Evolutionary conservation across 208 protist genomes (phyloP).

Genomic region (Trypanosoma theileri): DNA sequence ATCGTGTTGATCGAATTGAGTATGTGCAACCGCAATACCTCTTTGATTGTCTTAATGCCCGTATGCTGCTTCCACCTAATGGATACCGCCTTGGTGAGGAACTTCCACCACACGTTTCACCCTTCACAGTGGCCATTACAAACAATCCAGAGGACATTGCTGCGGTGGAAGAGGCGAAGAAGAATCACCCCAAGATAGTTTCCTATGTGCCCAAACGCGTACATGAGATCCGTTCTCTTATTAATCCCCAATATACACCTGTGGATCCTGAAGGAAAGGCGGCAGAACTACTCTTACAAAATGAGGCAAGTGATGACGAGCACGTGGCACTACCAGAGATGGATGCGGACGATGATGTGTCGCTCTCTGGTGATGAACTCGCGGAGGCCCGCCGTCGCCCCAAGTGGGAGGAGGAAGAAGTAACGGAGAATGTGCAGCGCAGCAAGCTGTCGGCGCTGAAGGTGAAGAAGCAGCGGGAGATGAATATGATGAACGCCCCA

Average conservation of each 20-base stretch:
- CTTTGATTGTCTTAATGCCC: conserved; percentile 96
- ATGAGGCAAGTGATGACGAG: conserved; percentile 67
- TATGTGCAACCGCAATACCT: conserved; percentile 97
- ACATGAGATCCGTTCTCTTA: conserved; percentile 80
- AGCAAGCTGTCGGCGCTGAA: conserved; percentile 82
- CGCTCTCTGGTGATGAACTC: conserved; percentile 82
- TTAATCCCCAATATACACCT: conserved; percentile 73
- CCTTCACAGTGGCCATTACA: conserved; percentile 89
- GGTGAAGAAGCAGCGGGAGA: conserved; percentile 85
- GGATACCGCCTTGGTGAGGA: conserved; percentile 89
- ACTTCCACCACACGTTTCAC: conserved; percentile 91
- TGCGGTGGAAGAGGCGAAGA: conserved; percentile 77
- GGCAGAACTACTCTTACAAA: conserved; percentile 29
- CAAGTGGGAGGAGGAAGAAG: conserved; percentile 78
- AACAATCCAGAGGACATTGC: conserved; percentile 78
- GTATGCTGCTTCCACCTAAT: conserved; percentile 73
- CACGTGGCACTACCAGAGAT: conserved; percentile 57
- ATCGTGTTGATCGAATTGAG: conserved; percentile 61
- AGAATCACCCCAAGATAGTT: conserved; percentile 77
- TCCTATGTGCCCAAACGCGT: conserved; percentile 85
- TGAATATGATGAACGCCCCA: conserved; percentile 89
- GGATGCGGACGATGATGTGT: conserved; percentile 81
- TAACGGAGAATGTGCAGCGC: conserved; percentile 76
- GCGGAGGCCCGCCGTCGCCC: conserved; percentile 49
- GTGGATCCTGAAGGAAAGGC: conserved; percentile 80